These are phyloP conservation scores for Cladobotryum mycophilum DNA, from an alignment of 2,329 filamentous ascomycete genomes.

Conservation along the genomic window DNA sequence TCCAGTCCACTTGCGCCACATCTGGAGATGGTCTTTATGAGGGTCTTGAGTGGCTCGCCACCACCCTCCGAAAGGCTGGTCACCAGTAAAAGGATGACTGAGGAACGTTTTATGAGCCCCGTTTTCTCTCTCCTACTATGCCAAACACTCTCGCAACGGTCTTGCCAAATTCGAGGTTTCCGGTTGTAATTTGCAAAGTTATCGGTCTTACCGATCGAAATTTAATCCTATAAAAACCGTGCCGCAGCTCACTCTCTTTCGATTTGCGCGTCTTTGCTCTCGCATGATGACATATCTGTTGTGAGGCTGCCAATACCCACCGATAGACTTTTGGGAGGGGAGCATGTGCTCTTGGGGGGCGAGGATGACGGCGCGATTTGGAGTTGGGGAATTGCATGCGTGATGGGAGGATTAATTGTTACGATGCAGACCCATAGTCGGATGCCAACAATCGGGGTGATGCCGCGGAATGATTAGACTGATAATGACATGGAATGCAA, in stretches of 20 bases:
- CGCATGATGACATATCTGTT: slow-evolving; percentile 19
- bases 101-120: slow-evolving; percentile 29
- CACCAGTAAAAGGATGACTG: slow-evolving; percentile 47
- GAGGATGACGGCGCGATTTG: slow-evolving; percentile 1
- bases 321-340: slow-evolving; percentile 2
- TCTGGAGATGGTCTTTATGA: slow-evolving; percentile 99
- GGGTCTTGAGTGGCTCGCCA: slow-evolving; percentile 90
- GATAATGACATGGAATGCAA: background rate
- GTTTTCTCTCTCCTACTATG: slow-evolving; percentile 30
- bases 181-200: slow-evolving; percentile 54
- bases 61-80: slow-evolving; percentile 71
- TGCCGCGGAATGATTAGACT: no score
- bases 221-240: slow-evolving; percentile 41
- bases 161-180: slow-evolving; percentile 40
- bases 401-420: no score
- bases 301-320: slow-evolving; percentile 21
- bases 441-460: no score
- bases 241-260: slow-evolving; percentile 24
- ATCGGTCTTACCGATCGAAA: slow-evolving; percentile 50
- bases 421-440: no score
- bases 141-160: slow-evolving; percentile 36
- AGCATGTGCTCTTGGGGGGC: slow-evolving; percentile 6
- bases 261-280: slow-evolving; percentile 11
- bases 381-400: slow-evolving; percentile 17
- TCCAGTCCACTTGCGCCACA: slow-evolving; percentile 98